phyloP scores from a whole-genome alignment of 192 early-diverging fungal species.

The Radiomyces spectabilis region DNA sequence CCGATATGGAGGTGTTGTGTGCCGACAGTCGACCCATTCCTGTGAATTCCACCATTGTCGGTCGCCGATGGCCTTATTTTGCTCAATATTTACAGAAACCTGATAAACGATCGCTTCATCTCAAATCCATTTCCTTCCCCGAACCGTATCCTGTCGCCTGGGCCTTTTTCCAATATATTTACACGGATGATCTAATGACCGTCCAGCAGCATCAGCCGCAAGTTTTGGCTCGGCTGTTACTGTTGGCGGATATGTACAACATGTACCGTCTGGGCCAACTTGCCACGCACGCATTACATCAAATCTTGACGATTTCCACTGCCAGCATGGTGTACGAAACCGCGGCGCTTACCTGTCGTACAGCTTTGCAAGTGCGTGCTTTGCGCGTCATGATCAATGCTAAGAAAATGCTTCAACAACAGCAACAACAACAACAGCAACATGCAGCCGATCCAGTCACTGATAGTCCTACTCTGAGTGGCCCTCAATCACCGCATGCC shows the following conservation, averaged over 20 bases:
- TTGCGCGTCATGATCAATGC: slow-evolving; percentile 45
- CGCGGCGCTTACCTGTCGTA: slow-evolving; percentile 52
- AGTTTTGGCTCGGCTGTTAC: slow-evolving; percentile 53
- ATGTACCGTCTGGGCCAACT: slow-evolving; percentile 48
- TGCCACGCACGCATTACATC: slow-evolving; percentile 50
- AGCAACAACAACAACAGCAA: slow-evolving; percentile 2
- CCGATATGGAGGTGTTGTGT: slow-evolving; percentile 48
- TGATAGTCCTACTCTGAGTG: not conserved
- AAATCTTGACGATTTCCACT: slow-evolving; percentile 47
- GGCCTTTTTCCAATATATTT: slow-evolving; percentile 31
- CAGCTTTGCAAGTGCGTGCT: slow-evolving; percentile 52
- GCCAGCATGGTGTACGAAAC: slow-evolving; percentile 62
- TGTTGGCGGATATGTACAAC: slow-evolving; percentile 51
- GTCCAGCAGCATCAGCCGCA: slow-evolving; percentile 57
- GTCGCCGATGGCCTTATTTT: slow-evolving; percentile 49
- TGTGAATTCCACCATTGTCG: slow-evolving; percentile 45
- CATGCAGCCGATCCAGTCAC: not conserved
- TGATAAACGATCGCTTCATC: not conserved
- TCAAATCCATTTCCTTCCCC: slow-evolving; percentile 9
- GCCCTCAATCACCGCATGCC: not conserved
- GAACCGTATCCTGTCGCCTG: slow-evolving; percentile 20
- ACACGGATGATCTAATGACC: slow-evolving; percentile 49
- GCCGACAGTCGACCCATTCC: slow-evolving; percentile 37
- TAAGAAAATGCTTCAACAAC: slow-evolving; percentile 39
- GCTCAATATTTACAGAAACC: slow-evolving; percentile 22